Base-by-base conservation (phyloP, 2,329 filamentous ascomycete species). In the Cyphellophora europaea region DNA sequence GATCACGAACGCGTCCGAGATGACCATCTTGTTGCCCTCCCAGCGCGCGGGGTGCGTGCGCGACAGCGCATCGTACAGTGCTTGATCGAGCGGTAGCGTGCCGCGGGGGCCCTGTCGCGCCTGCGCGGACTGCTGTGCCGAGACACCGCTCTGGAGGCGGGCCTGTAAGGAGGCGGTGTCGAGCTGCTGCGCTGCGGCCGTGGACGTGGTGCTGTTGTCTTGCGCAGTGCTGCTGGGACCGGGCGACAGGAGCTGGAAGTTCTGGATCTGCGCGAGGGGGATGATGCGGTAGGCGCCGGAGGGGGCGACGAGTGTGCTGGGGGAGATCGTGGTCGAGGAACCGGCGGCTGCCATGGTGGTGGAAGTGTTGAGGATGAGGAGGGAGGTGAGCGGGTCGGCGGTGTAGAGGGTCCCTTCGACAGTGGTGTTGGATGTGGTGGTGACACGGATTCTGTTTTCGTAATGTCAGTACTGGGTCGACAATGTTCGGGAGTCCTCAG, bases 361-460 rank as follows among this genome's bases (percentile, higher is more conserved):
- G 10, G 64, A 63, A 12, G 67, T 74, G 56, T 77, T 74, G 55
- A 79, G 67, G 29, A 71, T 73, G 47, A 80, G 61, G 38, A 77
- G 61, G 48, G 77, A 76, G 37, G 72, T 72, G 48, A 73, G 61
- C 16, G 73, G 72, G 53, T 71, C 73, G 30, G 70, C 72, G 17
- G 74, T 76, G 56, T 75, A 79, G 38, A 80, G 63, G 12, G 65
- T 74, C 49, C 76, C 76, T 54, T 79, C 74, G 40, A 75, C 58
- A 15, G 65, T 58, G 36, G 62, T 54, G 5, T 65, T 65, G 17
- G 65, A 57, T 11, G 65, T 62, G 33, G 72, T 77, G 37, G 65
- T 75, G 44, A 79, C 55, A 46, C 70, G 74, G 50, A 79, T 62
- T 39, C 74, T 78, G 53, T 36, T 18, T 33, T 28, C 28, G 21